These are phyloP conservation scores for Pythium biforme DNA, from an alignment of 352 stramenopile genomes.

Conservation along the genomic window DNA sequence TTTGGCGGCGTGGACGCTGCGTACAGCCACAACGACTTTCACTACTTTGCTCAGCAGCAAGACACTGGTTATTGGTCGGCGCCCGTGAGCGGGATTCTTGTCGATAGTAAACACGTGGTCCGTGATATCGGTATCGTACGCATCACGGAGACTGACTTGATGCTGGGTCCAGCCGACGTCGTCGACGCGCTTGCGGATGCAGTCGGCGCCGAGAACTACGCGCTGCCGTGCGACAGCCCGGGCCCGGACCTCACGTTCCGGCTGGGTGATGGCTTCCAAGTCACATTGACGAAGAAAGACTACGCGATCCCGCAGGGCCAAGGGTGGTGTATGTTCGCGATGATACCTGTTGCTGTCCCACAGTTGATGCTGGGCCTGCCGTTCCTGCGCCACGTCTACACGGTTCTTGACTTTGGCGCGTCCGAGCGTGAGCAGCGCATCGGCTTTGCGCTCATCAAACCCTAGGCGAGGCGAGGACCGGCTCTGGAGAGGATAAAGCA, in stretches of 20 bases:
- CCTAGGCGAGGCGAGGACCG: too few relatives aligned
- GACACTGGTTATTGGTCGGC: background rate
- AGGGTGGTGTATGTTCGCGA: background rate
- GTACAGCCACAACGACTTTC: conserved; percentile 1
- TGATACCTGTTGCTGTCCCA: background rate
- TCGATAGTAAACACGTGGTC: background rate
- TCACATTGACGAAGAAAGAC: conserved; percentile 19
- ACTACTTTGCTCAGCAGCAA: background rate
- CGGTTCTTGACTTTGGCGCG: conserved; percentile 17
- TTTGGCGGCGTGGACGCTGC: conserved; percentile 11
- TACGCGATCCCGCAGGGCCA: background rate
- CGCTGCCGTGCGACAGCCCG: conserved; percentile 10
- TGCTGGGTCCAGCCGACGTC: background rate
- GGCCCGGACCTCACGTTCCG: conserved; percentile 12
- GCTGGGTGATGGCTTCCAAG: background rate
- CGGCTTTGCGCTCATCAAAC: conserved; percentile 6
- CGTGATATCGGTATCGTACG: background rate
- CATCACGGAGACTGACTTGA: background rate
- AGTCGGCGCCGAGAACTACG: background rate
- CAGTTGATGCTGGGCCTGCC: conserved; percentile 4
- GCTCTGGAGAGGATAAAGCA: too few relatives aligned
- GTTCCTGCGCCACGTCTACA: conserved; percentile 13
- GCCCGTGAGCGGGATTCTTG: background rate
- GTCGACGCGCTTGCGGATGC: background rate
- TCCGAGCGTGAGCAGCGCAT: conserved; percentile 3